Percentiles rank a stretch among this genome's conserved stretches.
These are phyloP conservation scores for Fusarium sp. DNA, from an alignment of 2,329 filamentous ascomycete genomes.

Conservation along the genomic window DNA sequence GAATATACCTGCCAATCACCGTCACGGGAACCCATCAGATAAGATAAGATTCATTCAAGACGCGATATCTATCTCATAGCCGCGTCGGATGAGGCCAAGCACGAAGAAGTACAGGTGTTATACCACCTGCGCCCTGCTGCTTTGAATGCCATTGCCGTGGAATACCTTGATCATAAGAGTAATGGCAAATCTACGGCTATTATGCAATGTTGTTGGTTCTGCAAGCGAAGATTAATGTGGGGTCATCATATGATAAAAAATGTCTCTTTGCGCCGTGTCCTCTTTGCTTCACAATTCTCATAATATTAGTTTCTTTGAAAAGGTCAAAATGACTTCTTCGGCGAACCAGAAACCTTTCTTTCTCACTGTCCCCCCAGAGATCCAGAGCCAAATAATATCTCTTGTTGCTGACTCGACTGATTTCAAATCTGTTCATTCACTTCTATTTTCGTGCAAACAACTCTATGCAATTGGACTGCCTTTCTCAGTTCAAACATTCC, in stretches of 20 bases:
- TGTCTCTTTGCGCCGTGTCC: not conserved
- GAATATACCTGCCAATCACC: not conserved
- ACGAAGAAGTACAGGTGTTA: too few species aligned
- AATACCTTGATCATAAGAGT: accelerated
- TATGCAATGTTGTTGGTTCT: not conserved
- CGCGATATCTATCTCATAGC: not conserved
- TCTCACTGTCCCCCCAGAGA: not conserved
- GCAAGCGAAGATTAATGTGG: not conserved
- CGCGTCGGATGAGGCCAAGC: accelerated
- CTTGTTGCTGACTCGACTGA: not conserved
- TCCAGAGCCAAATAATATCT: not conserved
- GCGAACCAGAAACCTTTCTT: accelerated
- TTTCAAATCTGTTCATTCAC: not conserved
- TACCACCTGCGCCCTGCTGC: accelerated
- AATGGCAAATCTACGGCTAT: not conserved
- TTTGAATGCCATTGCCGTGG: not conserved
- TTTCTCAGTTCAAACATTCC: not conserved
- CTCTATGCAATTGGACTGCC: not conserved
- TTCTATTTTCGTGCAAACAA: not conserved
- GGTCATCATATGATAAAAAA: not conserved
- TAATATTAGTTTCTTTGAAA: accelerated
- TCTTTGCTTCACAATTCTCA: not conserved
- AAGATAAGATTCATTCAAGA: not conserved
- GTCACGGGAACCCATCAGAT: not conserved
- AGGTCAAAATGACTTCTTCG: accelerated